Evolutionary conservation across 768 basidiomycete species (phyloP), one percentile per base, ranked within the genome.

Genomic region (Cyathus striatus): DNA sequence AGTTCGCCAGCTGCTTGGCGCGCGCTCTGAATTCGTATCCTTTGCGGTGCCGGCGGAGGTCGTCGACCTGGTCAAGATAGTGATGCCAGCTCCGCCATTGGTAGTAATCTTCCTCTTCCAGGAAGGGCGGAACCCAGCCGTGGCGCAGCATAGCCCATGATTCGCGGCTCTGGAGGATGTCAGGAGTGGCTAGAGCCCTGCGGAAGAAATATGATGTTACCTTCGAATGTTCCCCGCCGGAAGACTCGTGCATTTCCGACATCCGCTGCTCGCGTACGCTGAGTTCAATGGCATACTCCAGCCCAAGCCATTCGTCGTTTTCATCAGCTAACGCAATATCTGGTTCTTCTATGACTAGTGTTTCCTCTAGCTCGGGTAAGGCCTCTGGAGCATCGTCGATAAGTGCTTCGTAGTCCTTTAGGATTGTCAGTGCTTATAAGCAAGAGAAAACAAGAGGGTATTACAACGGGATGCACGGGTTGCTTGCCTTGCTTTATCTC

Each of bases 81-180:
- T 57, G 55, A 45, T 72, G 72, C 71, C 71, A 74, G 41, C 63
- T 64, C 49, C 63, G 64, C 71, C 72, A 74, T 27, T 62, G 61
- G 27, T 58, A 57, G 39, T 65, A 74, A 39, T 68, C 67, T 42
- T 69, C 61, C 43, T 70, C 67, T 43, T 65, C 66, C 42, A 60
- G 61, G 42, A 55, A 61, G 0, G 71, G 68, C 43, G 69, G 61
- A 12, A 68, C 52, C 3, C 47, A 56, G 3, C 65, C 67, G 41
- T 56, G 56, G 47, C 66, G 70, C 21, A 72, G 56, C 6, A 64
- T 64, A 1, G 64, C 67, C 70, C 72, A 73, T 5, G 70, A 71
- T 49, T 70, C 66, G 43, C 61, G 64, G 42, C 70, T 72, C 72
- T 72, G 23, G 6, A 40, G 6, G 13, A 12, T 30, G 21, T 35